phyloP scores from a whole-genome alignment of 257 asterid genomes.

The Anisodus acutangulus region DNA sequence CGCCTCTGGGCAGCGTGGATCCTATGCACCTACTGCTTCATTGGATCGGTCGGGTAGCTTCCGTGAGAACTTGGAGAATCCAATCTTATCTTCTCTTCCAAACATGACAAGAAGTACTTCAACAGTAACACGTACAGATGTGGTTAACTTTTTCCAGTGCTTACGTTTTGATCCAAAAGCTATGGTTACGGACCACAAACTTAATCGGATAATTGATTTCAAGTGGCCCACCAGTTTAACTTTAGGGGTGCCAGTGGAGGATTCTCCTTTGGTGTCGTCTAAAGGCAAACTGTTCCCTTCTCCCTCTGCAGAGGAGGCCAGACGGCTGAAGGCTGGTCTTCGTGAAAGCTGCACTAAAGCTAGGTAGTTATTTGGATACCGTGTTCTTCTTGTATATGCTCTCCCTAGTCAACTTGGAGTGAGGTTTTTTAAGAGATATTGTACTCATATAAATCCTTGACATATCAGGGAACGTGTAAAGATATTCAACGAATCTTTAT shows the following conservation, averaged over 20 bases:
- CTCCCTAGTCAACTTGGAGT: constrained; percentile 33
- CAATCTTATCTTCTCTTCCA: constrained; percentile 73
- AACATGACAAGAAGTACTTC: constrained; percentile 74
- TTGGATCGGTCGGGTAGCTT: constrained; percentile 82
- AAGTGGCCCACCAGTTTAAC: constrained; percentile 77
- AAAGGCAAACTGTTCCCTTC: constrained; percentile 62
- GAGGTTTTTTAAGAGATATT: constrained; percentile 33
- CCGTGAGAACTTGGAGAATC: constrained; percentile 75
- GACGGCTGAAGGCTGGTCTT: constrained; percentile 75
- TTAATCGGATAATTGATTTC: constrained; percentile 71
- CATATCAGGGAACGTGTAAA: constrained; percentile 83
- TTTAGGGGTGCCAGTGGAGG: constrained; percentile 74
- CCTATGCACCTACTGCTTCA: constrained; percentile 59
- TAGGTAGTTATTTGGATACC: constrained; percentile 57
- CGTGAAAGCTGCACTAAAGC: constrained; percentile 76
- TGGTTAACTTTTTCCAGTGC: constrained; percentile 71
- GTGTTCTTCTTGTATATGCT: constrained; percentile 7
- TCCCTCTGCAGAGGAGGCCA: constrained; percentile 73
- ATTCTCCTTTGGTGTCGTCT: constrained; percentile 58
- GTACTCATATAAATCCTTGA: constrained; percentile 28
- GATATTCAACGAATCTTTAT: constrained; percentile 77
- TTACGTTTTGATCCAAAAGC: constrained; percentile 88
- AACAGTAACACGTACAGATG: constrained; percentile 74
- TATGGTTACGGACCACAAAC: constrained; percentile 80
- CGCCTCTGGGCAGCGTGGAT: constrained; percentile 76